phyloP scores from a whole-genome alignment of 805 yeast species.

The Clavispora santaluciae region DNA sequence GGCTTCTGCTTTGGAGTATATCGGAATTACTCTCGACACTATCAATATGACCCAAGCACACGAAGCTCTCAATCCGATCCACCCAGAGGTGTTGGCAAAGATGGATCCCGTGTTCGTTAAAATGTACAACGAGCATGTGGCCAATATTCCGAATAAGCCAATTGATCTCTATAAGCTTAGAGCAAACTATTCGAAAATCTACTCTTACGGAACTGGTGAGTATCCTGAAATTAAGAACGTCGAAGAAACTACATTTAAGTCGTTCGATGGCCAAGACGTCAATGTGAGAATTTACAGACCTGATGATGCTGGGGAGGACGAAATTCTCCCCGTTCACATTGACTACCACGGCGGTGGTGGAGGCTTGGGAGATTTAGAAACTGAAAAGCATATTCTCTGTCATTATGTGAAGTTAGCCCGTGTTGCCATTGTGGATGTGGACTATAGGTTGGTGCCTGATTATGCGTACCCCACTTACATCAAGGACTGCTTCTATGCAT shows the following conservation, averaged over 20 bases:
- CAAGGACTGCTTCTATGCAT: slow-evolving; percentile 24
- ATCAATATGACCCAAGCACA: neutral
- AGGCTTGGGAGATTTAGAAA: slow-evolving; percentile 27
- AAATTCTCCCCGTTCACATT: slow-evolving; percentile 23
- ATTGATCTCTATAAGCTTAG: slow-evolving; percentile 19
- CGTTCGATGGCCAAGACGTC: slow-evolving; percentile 18
- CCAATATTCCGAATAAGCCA: slow-evolving; percentile 13
- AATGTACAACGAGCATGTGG: slow-evolving; percentile 20
- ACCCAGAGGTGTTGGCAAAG: slow-evolving; percentile 10
- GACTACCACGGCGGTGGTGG: slow-evolving; percentile 34
- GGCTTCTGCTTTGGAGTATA: too few species aligned
- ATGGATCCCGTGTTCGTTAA: slow-evolving; percentile 20
- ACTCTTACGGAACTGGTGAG: slow-evolving; percentile 22
- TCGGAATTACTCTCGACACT: neutral
- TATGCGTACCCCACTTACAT: slow-evolving; percentile 22
- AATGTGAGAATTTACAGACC: slow-evolving; percentile 26
- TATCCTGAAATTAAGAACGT: slow-evolving; percentile 16
- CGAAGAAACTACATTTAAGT: slow-evolving; percentile 5
- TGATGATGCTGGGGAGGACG: slow-evolving; percentile 13
- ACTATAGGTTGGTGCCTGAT: slow-evolving; percentile 26
- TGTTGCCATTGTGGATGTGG: slow-evolving; percentile 26
- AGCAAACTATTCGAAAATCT: slow-evolving; percentile 18
- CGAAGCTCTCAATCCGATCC: slow-evolving; percentile 6
- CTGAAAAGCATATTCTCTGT: slow-evolving; percentile 23
- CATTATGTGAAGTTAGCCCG: slow-evolving; percentile 20